Evolutionary conservation across 176 grass and related monocot genomes (phyloP), one percentile per base, ranked within the genome.

Genomic region (Oryza officinalis): DNA sequence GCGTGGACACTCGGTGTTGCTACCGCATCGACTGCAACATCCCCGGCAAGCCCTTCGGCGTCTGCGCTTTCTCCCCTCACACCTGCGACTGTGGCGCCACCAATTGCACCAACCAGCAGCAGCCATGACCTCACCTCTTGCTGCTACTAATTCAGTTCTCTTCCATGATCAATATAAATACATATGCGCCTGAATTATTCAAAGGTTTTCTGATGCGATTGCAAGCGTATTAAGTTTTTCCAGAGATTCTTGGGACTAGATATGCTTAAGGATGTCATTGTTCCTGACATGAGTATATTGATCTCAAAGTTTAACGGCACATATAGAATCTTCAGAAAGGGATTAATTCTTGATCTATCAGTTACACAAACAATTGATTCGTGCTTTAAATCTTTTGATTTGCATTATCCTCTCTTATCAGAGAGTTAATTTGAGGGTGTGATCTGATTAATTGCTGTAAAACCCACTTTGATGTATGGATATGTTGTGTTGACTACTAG

Each of bases 1-100:
- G 94, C 81, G 70, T 86, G 61, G 73, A 81, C 15, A 88, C 88
- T 5, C 64, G 64, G 27, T 97, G 94, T 84, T 97, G 94, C 87
- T 94, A 91, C 78, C 73, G 63, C 88, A 97, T 97, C 85, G 68
- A 92, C 74, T 97, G 92, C 90, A 65, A 90, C 81, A 60, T 97
- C 81, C 94, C 92, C 11, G 94, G 89, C 10, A 97, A 97, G 83
- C 92, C 92, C 52, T 97, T 81, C 80, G 94, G 92, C 26, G 77
- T 85, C 82, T 97, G 94, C 87, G 88, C 69, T 69, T 94, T 97
- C 84, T 70, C 80, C 0, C 92, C 92, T 0, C 89, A 61, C 32
- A 71, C 87, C 86, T 97, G 94, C 85, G 80, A 83, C 23, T 97
- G 94, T 72, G 82, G 52, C 69, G 67, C 47, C 75, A 47, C 0